Evolutionary conservation across 768 basidiomycete genomes (phyloP), one percentile per base, ranked within the genome.

Genomic region (Collybia nuda): DNA sequence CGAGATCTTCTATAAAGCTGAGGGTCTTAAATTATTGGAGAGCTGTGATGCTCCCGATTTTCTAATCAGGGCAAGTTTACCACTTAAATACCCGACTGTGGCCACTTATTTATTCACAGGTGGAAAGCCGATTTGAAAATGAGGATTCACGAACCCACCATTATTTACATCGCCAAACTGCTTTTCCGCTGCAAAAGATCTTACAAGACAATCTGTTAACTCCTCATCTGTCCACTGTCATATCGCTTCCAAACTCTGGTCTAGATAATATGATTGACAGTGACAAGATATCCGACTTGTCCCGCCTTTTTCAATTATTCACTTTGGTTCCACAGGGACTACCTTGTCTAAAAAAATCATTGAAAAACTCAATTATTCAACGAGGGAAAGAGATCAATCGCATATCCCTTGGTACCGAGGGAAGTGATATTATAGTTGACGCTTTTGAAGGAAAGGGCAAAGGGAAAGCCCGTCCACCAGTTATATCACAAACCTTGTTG

Each of bases 121-220:
- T 84, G 7, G 92, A 97, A 68, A 70, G 71, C 44, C 84, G 94
- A 6, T 81, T 98, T 48, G 76, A 82, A 7, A 84, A 89, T 17
- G 97, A 99, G 66, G 84, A 90, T 29, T 83, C 84, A 19, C 82
- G 97, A 26, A 84, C 88, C 11, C 81, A 90, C 51, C 88, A 94
- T 60, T 98, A 97, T 64, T 77, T 98, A 21, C 84, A 88, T 14
- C 79, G 85, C 3, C 78, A 84, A 51, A 96, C 94, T 1, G 78
- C 80, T 0, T 60, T 70, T 0, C 81, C 86, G 2, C 75, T 99
- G 12, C 79, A 81, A 22, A 74, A 80, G 47, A 90, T 96, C 40
- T 76, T 98, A 14, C 84, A 94, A 62, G 73, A 84, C 37, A 71
- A 85, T 46, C 83, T 98, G 32, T 75, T 99, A 32, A 80, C 86